Base-by-base conservation (phyloP, 73 alveolate species). In the Tetrahymena thermophila region DNA sequence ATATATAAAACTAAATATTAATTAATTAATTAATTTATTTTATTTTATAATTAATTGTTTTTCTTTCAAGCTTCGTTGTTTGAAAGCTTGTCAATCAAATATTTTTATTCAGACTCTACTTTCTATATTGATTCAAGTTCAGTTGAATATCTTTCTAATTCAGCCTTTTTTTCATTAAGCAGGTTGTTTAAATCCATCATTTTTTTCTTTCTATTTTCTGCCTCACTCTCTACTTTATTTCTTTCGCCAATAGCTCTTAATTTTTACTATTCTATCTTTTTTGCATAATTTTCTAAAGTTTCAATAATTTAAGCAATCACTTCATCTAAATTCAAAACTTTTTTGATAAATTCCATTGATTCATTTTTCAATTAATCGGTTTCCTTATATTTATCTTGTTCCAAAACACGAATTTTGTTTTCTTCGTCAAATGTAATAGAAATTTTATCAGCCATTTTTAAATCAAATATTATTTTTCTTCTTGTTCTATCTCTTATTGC, bases 171-270 rank as follows among this genome's bases (percentile, higher is more conserved):
- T 96, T 98, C 99, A 96, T 98, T 98, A 55, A 98, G 97, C 6
- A 98, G 94, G 35, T 97, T 97, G 94, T 96, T 96, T 35, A 98
- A 96, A 94, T 98, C 99, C 96, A 96, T 95, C 96, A 98, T 97
- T 93, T 98, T 97, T 97, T 98, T 98, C 94, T 98, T 97, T 50
- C 99, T 40, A 94, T 96, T 97, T 93, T 98, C 99, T 37, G 97
- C 98, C 58, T 98, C 99, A 11, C 98, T 97, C 93, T 98, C 99
- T 34, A 98, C 96, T 96, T 96, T 97, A 96, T 98, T 98, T 94
- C 99, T 98, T 21, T 98, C 98, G 34, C 99, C 99, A 15, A 98
- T 97, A 5, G 99, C 99, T 95, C 98, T 98, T 21, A 98, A 96
- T 94, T 98, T 98, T 58, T 98, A 98, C 21, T 96, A 96, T 95